These are phyloP conservation scores for Pelargonium exstipulatum DNA, from an alignment of 441 rosid species.

Conservation along the genomic window DNA sequence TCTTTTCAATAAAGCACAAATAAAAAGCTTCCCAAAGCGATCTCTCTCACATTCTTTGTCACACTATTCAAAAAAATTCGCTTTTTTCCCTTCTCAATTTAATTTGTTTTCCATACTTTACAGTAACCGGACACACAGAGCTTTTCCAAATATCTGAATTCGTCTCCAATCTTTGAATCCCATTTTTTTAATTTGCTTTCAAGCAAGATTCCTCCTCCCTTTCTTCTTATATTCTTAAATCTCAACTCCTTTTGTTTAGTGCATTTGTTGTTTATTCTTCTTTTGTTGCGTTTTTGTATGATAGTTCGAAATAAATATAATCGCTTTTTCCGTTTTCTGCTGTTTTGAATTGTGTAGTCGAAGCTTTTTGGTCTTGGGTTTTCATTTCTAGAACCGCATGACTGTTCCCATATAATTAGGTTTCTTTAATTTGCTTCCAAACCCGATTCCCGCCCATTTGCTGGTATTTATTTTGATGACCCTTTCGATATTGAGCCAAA, in stretches of 20 bases:
- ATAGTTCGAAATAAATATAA: neutral
- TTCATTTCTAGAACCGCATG: neutral
- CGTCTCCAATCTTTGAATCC: constrained; percentile 20
- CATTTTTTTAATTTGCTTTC: neutral
- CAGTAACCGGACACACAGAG: neutral
- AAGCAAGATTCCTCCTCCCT: constrained; percentile 25
- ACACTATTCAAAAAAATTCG: constrained; percentile 18
- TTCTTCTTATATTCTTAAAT: neutral
- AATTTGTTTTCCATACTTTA: too few species aligned
- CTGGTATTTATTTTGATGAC: constrained; percentile 5
- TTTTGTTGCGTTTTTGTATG: neutral
- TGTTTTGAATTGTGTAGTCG: neutral
- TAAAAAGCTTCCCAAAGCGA: constrained; percentile 17
- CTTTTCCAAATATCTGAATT: constrained; percentile 25
- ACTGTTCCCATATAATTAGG: neutral
- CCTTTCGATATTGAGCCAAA: constrained; percentile 7
- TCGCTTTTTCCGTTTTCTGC: neutral
- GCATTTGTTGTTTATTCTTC: constrained; percentile 4
- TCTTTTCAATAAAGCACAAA: constrained; percentile 11
- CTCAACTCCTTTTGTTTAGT: neutral
- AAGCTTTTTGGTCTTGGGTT: neutral
- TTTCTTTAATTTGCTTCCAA: neutral
- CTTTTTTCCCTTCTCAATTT: constrained; percentile 1
- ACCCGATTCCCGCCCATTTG: neutral
- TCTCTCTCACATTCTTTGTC: constrained; percentile 1